Percentiles rank a stretch among this genome's conserved stretches.
Conservation (phyloP, 768 basidiomycete species). For the Xerocomellus intermedius region DNA sequence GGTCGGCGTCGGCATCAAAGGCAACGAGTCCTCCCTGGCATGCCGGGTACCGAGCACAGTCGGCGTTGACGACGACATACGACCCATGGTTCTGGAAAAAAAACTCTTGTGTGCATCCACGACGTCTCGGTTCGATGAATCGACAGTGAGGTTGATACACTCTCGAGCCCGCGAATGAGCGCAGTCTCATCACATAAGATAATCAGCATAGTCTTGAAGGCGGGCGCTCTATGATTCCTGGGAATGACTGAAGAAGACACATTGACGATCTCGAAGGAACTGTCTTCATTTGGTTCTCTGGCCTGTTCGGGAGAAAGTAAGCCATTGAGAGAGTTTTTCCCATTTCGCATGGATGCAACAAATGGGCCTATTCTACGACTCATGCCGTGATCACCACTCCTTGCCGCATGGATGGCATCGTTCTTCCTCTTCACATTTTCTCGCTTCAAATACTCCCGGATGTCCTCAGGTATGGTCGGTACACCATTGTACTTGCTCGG, state of each 20-base stretch:
- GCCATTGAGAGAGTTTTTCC: not conserved
- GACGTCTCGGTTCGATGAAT: no score
- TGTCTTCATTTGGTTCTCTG: not conserved
- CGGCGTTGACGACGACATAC: no score
- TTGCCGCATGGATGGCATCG: constrained; percentile 20
- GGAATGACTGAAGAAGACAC: no score
- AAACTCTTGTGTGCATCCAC: no score
- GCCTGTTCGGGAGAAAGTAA: not conserved
- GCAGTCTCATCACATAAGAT: no score
- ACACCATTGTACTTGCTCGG: constrained; percentile 22
- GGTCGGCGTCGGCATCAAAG: constrained; percentile 16
- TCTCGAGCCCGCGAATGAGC: no score
- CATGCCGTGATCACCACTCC: constrained; percentile 35
- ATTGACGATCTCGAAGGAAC: not conserved
- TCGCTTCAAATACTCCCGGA: constrained; percentile 20
- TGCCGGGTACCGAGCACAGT: no score
- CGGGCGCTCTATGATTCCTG: no score
- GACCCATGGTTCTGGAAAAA: no score
- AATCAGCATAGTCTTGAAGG: no score
- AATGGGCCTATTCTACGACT: not conserved
- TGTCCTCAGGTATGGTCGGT: constrained; percentile 13
- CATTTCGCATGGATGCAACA: not conserved
- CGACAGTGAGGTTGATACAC: no score
- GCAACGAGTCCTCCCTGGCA: constrained; percentile 12
- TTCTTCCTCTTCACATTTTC: constrained; percentile 26